These are phyloP conservation scores for Clathrus columnatus DNA, from an alignment of 768 basidiomycete species.

Conservation along the genomic window DNA sequence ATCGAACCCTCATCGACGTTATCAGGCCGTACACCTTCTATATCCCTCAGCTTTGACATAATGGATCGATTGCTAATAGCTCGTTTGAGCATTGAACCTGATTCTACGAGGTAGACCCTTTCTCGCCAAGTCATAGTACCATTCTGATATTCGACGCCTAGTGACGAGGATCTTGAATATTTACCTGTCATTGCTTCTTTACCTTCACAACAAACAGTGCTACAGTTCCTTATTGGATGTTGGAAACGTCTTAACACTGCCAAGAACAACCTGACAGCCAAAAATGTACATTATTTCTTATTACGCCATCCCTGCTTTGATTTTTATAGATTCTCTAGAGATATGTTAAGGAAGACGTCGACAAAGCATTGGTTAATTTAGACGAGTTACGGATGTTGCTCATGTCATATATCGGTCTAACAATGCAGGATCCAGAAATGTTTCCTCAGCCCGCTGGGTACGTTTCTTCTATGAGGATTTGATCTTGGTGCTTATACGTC, in stretches of 20 bases:
- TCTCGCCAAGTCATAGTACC: constrained; percentile 7
- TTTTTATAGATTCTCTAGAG: constrained; percentile 33
- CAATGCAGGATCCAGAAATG: constrained; percentile 87
- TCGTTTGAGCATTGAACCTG: constrained; percentile 71
- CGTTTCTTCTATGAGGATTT: constrained; percentile 17
- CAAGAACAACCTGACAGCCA: constrained; percentile 39
- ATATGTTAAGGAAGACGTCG: constrained; percentile 52
- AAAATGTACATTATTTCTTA: constrained; percentile 41
- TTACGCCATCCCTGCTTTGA: not conserved
- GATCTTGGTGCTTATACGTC: not conserved
- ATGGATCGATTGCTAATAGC: constrained; percentile 77
- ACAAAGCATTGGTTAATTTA: constrained; percentile 51
- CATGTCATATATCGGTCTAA: constrained; percentile 83
- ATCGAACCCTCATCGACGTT: not conserved
- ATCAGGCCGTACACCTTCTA: constrained; percentile 24
- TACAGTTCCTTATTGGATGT: constrained; percentile 83
- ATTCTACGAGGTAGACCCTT: constrained; percentile 53
- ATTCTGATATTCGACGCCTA: not conserved
- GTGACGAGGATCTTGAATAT: constrained; percentile 69
- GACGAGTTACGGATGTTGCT: constrained; percentile 76
- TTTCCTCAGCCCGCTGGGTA: constrained; percentile 84
- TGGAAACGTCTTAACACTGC: constrained; percentile 80
- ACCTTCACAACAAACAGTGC: constrained; percentile 67
- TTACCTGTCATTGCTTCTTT: constrained; percentile 66
- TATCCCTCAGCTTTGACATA: constrained; percentile 46